Evolutionary conservation across 345 rosid species (phyloP).

Genomic region (Aquilaria sinensis): DNA sequence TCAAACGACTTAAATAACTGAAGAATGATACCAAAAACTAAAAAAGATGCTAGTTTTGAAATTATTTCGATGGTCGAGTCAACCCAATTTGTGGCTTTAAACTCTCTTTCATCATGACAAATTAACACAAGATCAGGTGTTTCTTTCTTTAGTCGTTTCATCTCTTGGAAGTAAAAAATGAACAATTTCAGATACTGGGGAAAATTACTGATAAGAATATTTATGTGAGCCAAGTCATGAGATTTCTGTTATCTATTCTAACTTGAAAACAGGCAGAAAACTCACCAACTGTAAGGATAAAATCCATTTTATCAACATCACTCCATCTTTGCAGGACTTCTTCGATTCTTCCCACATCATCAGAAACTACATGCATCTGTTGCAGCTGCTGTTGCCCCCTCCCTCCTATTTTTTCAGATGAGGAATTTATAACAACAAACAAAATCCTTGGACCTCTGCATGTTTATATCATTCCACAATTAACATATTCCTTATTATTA

Average conservation of each 20-base stretch:
- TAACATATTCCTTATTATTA: too few species aligned
- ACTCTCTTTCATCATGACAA: constrained; percentile 96
- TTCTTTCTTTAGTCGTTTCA: constrained; percentile 86
- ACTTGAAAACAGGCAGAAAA: constrained; percentile 8
- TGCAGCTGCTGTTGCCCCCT: constrained; percentile 51
- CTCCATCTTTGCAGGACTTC: constrained; percentile 69
- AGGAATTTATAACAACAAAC: constrained; percentile 58
- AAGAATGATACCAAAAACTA: not conserved
- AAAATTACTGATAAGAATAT: constrained; percentile 3
- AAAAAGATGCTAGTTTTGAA: not conserved
- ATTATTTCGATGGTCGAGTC: not conserved
- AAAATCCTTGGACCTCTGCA: constrained; percentile 82
- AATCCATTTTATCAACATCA: constrained; percentile 69
- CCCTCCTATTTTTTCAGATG: constrained; percentile 81
- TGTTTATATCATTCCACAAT: constrained; percentile 15
- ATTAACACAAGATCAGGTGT: constrained; percentile 67
- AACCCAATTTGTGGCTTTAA: constrained; percentile 48
- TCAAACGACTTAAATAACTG: not conserved
- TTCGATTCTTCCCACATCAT: constrained; percentile 66
- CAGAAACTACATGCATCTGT: constrained; percentile 64
- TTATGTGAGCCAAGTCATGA: not conserved
- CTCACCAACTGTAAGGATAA: constrained; percentile 83
- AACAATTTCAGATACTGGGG: constrained; percentile 1
- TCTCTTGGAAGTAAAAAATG: constrained; percentile 57
- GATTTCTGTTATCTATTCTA: not conserved